Conservation (phyloP, 352 stramenopile species). For the Globisporangium paddicum region DNA sequence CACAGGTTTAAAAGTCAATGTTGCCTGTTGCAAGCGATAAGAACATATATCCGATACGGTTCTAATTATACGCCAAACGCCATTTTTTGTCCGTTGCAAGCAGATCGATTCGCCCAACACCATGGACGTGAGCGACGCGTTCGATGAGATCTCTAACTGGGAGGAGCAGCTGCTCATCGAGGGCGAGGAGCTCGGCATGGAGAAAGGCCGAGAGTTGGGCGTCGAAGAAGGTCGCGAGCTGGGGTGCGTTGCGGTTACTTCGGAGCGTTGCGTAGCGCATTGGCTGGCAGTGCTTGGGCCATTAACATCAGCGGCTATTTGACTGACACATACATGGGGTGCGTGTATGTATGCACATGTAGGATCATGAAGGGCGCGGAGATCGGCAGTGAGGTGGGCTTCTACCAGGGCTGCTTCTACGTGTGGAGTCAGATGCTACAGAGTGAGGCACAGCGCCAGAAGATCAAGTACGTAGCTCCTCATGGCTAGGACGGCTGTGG, state of each 20-base stretch:
- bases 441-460: conserved; percentile 22
- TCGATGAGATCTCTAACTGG: conserved; percentile 68
- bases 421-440: conserved; percentile 65
- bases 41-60: no score
- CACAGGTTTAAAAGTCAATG: no score
- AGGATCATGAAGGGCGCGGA: conserved; percentile 76
- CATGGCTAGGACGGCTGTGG: not conserved
- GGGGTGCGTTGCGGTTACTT: conserved; percentile 29
- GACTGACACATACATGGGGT: not conserved
- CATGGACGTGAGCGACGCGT: conserved; percentile 69
- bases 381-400: conserved; percentile 78
- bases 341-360: not conserved
- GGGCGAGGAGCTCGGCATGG: conserved; percentile 54
- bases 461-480: conserved; percentile 36
- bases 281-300: not conserved
- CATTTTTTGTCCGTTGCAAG: no score
- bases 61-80: no score
- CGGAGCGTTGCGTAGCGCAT: no score
- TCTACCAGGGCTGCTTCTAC: conserved; percentile 75
- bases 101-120: not conserved
- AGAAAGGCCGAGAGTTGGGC: conserved; percentile 48
- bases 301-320: not conserved
- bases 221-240: conserved; percentile 73
- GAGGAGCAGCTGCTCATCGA: conserved; percentile 68
- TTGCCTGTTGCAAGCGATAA: no score